Conservation (phyloP, 164 flowering plant species). For the Malania oleifera region DNA sequence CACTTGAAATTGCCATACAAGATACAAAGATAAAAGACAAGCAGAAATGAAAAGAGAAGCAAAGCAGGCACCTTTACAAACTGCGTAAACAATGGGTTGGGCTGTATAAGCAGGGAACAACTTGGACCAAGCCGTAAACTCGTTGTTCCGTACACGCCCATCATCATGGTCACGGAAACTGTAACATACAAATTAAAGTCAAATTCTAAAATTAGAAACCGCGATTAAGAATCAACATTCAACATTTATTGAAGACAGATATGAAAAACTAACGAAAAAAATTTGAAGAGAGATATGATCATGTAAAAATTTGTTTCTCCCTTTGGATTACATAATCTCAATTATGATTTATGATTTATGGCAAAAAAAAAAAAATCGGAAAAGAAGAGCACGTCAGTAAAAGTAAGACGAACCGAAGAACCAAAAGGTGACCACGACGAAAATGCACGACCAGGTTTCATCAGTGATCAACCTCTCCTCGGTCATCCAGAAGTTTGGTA, state of each 20-base stretch:
- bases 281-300: neutral
- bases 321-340: too few species aligned
- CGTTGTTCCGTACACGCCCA: conserved; percentile 48
- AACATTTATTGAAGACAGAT: neutral
- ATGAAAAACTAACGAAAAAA: neutral
- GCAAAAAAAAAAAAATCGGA: neutral
- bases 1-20: neutral
- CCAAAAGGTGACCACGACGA: conserved; percentile 42
- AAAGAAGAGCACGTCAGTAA: neutral
- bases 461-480: conserved; percentile 18
- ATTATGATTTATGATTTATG: neutral
- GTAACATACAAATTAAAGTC: conserved; percentile 1
- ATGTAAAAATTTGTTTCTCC: neutral
- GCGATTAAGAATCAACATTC: neutral
- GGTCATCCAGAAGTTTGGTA: neutral
- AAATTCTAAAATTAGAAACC: neutral
- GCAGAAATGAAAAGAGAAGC: neutral
- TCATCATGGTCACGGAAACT: conserved; percentile 49
- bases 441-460: conserved; percentile 42
- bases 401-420: conserved; percentile 34
- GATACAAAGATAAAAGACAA: neutral
- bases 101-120: conserved; percentile 35
- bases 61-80: conserved; percentile 28
- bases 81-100: conserved; percentile 45
- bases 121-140: conserved; percentile 44